Conservation (phyloP, 73 alveolate genomes). For the Tetrahymena malaccensis region DNA sequence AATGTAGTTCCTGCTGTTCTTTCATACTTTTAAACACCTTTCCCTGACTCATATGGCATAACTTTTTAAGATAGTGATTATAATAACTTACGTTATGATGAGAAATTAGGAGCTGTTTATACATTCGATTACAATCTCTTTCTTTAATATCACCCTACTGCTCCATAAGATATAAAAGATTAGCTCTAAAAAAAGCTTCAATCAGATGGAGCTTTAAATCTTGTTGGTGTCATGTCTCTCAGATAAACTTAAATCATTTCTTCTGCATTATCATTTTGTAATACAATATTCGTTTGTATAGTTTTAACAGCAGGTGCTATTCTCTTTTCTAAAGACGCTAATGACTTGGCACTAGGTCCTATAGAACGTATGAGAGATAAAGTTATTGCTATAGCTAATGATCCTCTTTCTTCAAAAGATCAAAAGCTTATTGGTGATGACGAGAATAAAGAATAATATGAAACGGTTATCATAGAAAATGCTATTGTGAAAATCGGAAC, state of each 20-base stretch:
- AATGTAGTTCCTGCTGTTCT: not conserved
- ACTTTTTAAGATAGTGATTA: not conserved
- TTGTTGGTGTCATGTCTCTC: not conserved
- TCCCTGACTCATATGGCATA: not conserved
- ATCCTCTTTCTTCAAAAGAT: slow-evolving; percentile 56
- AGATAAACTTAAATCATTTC: not conserved
- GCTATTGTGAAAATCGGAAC: slow-evolving; percentile 93
- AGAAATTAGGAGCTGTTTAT: not conserved
- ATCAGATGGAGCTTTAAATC: not conserved
- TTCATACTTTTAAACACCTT: not conserved
- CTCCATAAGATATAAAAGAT: not conserved
- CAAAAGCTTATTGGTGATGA: slow-evolving; percentile 30
- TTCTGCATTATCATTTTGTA: slow-evolving; percentile 19
- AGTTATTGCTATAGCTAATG: slow-evolving; percentile 58
- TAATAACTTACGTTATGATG: not conserved
- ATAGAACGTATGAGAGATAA: slow-evolving; percentile 73
- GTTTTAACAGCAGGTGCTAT: slow-evolving; percentile 59
- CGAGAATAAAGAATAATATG: slow-evolving; percentile 30
- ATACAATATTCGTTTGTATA: slow-evolving; percentile 54
- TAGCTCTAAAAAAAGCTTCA: not conserved
- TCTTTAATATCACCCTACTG: not conserved
- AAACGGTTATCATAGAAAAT: slow-evolving; percentile 88
- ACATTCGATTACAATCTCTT: not conserved
- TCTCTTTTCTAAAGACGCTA: slow-evolving; percentile 70
- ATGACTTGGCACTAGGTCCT: slow-evolving; percentile 67